Evolutionary conservation across 2,329 filamentous ascomycete genomes (phyloP), one percentile per base, ranked within the genome.

Genomic region (Ophiosphaerella herpotricha): DNA sequence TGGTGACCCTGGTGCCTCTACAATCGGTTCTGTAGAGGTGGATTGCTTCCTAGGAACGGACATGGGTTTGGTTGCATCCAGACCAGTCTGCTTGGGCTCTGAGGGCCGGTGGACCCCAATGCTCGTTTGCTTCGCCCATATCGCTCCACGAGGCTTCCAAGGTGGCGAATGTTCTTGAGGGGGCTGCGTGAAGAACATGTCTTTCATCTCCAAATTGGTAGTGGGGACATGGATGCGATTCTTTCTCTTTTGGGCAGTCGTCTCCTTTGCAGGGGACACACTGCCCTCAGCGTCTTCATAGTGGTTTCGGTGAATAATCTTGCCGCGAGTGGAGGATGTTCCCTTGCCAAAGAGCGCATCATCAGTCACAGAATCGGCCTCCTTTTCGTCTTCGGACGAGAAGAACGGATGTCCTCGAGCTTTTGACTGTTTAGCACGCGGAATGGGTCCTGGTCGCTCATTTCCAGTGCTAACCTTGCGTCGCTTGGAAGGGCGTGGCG

Each of bases 111-210:
- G 65, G 29, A 66, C 58, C 14, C 64, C 61, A 35, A 66, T 68
- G 14, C 42, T 64, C n/a, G 56, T 55, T 13, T 71, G 67, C 58
- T 77, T 78, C 48, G 76, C 75, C 78, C 78, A 80, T 52, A 80
- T 74, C 13, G 77, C 72, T 14, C 77, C 78, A 50, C 78, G 66
- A 40, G 79, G 70, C 40, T 69, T 72, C 64, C 75, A 75, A 2
- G 77, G 76, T 29, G 74, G 72, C 23, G 75, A 75, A 26, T 72
- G 63, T 45, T 69, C 63, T 31, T 58, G 67, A 5, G 78, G 77
- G 12, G 75, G 76, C 50, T 80, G 77, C 1, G 75, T 78, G 43
- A 70, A 70, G 52, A 74, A 76, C 11, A 70, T 59, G 45, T 78
- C 74, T 14, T 69, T 61, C 53, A 79, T 69, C 6, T 73, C 68